Conservation (phyloP, 495 filamentous ascomycete genomes). For the Penicillium argentinense region DNA sequence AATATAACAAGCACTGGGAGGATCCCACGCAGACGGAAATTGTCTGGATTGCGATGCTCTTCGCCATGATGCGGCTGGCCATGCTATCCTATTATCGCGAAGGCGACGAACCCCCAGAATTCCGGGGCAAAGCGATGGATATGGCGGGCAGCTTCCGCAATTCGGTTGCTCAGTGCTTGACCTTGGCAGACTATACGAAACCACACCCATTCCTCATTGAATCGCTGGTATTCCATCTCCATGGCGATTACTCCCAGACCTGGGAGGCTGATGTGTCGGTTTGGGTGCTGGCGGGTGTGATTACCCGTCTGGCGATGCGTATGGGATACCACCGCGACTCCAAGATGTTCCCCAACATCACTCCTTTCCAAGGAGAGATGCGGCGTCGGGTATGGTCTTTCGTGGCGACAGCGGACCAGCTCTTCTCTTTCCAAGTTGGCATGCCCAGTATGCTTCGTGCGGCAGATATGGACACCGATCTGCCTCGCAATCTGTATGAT, state of each 20-base stretch:
- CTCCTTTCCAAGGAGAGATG: slow-evolving; percentile 89
- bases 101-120: slow-evolving; percentile 90
- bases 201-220: slow-evolving; percentile 86
- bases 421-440: slow-evolving; percentile 90
- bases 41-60: slow-evolving; percentile 88
- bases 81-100: slow-evolving; percentile 89
- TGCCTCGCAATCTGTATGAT: slow-evolving; percentile 90
- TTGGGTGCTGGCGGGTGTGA: slow-evolving; percentile 78
- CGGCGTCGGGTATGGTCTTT: slow-evolving; percentile 85
- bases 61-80: slow-evolving; percentile 83
- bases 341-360: slow-evolving; percentile 77
- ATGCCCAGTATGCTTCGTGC: slow-evolving; percentile 85
- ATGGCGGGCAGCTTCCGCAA: slow-evolving; percentile 77
- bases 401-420: slow-evolving; percentile 74
- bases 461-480: slow-evolving; percentile 78
- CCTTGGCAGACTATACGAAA: slow-evolving; percentile 87
- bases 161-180: slow-evolving; percentile 82
- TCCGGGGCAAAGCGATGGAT: slow-evolving; percentile 64
- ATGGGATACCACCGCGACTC: slow-evolving; percentile 97
- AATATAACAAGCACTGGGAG: slow-evolving; percentile 85
- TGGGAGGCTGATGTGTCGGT: slow-evolving; percentile 79
- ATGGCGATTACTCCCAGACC: slow-evolving; percentile 74
- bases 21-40: slow-evolving; percentile 75
- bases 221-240: slow-evolving; percentile 79
- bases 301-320: slow-evolving; percentile 82